phyloP scores from a whole-genome alignment of 768 basidiomycete genomes.

The Hericium coralloides region DNA sequence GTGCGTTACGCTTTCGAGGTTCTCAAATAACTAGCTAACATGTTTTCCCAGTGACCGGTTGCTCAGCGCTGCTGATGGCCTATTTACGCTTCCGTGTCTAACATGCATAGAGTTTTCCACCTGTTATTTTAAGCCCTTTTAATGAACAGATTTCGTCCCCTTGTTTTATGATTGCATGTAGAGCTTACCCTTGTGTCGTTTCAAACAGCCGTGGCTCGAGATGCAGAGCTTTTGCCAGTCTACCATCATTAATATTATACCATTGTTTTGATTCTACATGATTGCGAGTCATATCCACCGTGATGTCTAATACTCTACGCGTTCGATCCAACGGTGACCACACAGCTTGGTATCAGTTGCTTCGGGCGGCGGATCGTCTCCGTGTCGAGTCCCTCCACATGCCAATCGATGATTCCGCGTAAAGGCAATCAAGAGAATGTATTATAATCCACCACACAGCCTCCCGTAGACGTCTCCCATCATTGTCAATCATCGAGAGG shows the following conservation, averaged over 20 bases:
- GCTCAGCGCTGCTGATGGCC: constrained; percentile 80
- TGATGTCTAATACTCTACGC: too few relatives aligned
- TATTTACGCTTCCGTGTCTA: constrained; percentile 63
- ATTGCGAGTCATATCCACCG: too few relatives aligned
- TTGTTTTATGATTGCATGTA: neutral
- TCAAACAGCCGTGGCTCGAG: neutral
- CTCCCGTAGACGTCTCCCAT: neutral
- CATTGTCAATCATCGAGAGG: constrained; percentile 41
- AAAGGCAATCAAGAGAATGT: neutral
- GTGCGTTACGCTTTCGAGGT: constrained; percentile 32
- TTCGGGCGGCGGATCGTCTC: too few relatives aligned
- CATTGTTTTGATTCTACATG: too few relatives aligned
- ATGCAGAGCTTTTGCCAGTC: too few relatives aligned
- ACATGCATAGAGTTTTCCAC: neutral
- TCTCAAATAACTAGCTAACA: constrained; percentile 4
- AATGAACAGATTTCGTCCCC: neutral
- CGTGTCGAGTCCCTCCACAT: too few relatives aligned
- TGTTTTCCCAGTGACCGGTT: constrained; percentile 61
- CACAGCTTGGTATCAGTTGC: too few relatives aligned
- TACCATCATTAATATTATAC: too few relatives aligned
- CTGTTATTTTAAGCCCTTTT: neutral
- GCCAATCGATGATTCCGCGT: too few relatives aligned
- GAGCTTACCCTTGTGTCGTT: neutral
- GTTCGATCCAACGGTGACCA: too few relatives aligned
- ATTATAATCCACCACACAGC: neutral